Evolutionary conservation across 2,329 filamentous ascomycete species (phyloP).

Genomic region (Thelonectria blattea): DNA sequence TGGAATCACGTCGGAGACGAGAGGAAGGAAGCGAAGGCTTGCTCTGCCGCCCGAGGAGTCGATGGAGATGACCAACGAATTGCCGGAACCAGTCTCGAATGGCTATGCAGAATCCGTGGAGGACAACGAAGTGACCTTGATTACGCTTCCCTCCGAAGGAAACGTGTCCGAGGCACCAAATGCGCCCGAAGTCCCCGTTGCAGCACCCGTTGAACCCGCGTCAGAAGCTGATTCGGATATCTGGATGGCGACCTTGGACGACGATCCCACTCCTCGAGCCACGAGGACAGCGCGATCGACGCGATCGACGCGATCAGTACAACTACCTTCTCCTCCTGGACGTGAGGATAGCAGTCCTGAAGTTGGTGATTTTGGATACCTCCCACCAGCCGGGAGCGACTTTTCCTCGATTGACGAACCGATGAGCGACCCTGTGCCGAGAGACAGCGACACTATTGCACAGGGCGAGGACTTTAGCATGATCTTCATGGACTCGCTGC

Average conservation of each 20-base stretch:
- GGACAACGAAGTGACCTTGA: constrained; percentile 38
- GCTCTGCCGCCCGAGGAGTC: constrained; percentile 38
- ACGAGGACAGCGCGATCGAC: constrained; percentile 21
- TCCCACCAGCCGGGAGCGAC: constrained; percentile 42
- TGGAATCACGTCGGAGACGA: constrained; percentile 22
- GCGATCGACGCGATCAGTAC: constrained; percentile 21
- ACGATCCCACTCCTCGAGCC: constrained; percentile 46
- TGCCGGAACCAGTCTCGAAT: constrained; percentile 17
- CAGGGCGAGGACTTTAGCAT: constrained; percentile 65
- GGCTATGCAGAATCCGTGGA: constrained; percentile 31
- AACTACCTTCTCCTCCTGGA: constrained; percentile 23
- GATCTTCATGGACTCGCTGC: constrained; percentile 63
- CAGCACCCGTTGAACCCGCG: constrained; percentile 29
- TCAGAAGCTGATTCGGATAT: constrained; percentile 49
- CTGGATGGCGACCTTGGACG: constrained; percentile 52
- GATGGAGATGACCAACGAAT: constrained; percentile 35
- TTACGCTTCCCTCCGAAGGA: constrained; percentile 35
- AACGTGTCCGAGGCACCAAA: constrained; percentile 7
- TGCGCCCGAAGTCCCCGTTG: constrained; percentile 3
- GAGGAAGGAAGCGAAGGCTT: constrained; percentile 30
- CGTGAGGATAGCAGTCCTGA: constrained; percentile 27
- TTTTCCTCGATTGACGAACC: constrained; percentile 43
- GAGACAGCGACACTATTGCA: constrained; percentile 50
- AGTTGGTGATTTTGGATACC: constrained; percentile 38
- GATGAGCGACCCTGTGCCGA: constrained; percentile 29